Conservation (phyloP, 2,329 filamentous ascomycete species). For the Ophiostoma triangulosporum region DNA sequence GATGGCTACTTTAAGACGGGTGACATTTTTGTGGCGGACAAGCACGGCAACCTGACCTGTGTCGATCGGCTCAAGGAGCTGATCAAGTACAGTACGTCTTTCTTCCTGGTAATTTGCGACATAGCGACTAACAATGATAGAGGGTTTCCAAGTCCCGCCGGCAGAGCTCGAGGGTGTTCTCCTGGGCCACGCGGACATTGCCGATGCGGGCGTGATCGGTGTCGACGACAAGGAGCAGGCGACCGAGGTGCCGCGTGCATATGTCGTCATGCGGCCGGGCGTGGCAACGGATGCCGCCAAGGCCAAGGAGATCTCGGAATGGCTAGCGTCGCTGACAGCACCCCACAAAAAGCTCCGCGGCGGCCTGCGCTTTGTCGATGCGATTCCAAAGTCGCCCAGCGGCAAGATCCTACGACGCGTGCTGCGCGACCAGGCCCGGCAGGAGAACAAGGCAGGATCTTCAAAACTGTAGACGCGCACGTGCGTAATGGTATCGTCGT, state of each 20-base stretch:
- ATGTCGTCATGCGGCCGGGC: conserved; percentile 37
- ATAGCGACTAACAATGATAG: conserved; percentile 20
- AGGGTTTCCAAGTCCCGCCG: conserved; percentile 58
- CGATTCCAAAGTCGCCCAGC: conserved; percentile 57
- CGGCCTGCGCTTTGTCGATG: conserved; percentile 54
- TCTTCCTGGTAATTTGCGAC: not conserved
- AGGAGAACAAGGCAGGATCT: conserved; percentile 24
- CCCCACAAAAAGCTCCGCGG: conserved; percentile 54
- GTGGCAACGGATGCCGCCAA: conserved; percentile 19
- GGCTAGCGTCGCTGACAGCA: conserved; percentile 25
- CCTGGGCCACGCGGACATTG: conserved; percentile 28
- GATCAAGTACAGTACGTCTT: conserved; percentile 42
- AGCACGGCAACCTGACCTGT: conserved; percentile 72
- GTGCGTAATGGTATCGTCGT: not conserved
- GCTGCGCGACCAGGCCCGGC: conserved; percentile 27
- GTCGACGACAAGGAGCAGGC: conserved; percentile 45
- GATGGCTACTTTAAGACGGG: conserved; percentile 88
- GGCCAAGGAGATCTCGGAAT: conserved; percentile 25
- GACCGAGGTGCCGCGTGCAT: conserved; percentile 56
- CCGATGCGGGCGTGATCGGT: conserved; percentile 50
- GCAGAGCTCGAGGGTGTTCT: conserved; percentile 46
- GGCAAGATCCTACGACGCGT: conserved; percentile 34
- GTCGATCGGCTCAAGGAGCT: conserved; percentile 70
- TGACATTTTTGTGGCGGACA: conserved; percentile 69
- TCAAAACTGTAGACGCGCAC: conserved; percentile 29